phyloP scores from a whole-genome alignment of 2,329 filamentous ascomycete species.

The Escovopsis weberi region DNA sequence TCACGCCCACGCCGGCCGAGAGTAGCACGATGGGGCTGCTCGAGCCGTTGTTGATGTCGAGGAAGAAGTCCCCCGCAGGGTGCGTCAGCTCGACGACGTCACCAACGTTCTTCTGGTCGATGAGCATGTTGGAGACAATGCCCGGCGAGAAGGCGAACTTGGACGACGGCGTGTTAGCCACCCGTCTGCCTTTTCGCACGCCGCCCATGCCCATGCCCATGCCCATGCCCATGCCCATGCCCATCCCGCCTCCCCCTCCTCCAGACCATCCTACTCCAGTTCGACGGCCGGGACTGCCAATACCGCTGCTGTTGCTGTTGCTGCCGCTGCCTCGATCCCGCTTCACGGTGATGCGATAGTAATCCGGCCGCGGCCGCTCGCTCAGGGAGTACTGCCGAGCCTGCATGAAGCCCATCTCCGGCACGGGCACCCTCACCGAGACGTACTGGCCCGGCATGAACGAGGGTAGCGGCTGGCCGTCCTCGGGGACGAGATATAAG shows the following conservation, averaged over 20 bases:
- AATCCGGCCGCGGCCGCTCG: slow-evolving; percentile 43
- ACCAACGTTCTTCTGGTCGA: slow-evolving; percentile 45
- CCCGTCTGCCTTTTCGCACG: slow-evolving; percentile 22
- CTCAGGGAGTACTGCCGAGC: slow-evolving; percentile 60
- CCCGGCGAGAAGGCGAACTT: slow-evolving; percentile 36
- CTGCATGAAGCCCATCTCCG: slow-evolving; percentile 43
- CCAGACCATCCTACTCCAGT: no score
- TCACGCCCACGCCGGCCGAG: slow-evolving; percentile 45
- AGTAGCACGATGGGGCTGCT: slow-evolving; percentile 42
- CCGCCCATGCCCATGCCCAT: no score
- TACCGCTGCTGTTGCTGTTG: no score
- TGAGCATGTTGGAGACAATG: slow-evolving; percentile 54
- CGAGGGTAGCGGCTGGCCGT: slow-evolving; percentile 42
- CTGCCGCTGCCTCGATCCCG: no score
- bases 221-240: no score
- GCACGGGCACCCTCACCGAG: slow-evolving; percentile 44
- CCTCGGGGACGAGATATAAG: slow-evolving; percentile 52
- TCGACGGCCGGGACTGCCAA: no score
- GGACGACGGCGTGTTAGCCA: slow-evolving; percentile 10
- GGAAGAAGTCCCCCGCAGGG: slow-evolving; percentile 47
- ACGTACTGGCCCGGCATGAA: slow-evolving; percentile 63
- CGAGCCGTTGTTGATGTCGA: slow-evolving; percentile 26
- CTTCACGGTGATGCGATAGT: slow-evolving; percentile 61
- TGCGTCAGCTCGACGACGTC: slow-evolving; percentile 52
- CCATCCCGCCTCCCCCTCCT: no score